A percentile compares a stretch with the other conserved stretches of the same genome.
Evolutionary conservation across 192 early-diverging fungal genomes (phyloP).

Genomic region (Pilobolus umbonatus): DNA sequence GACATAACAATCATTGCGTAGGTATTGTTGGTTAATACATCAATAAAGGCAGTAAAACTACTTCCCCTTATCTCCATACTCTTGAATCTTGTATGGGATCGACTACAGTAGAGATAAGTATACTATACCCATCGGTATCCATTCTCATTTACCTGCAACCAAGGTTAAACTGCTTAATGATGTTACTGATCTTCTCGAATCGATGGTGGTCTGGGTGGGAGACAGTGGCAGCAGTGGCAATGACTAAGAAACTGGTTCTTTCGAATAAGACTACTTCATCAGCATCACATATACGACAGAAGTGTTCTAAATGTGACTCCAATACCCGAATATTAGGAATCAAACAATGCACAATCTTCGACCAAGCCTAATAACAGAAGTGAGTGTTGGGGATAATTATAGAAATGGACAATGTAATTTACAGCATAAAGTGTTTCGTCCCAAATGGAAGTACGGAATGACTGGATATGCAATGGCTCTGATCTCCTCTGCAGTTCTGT

Average conservation of each 20-base stretch:
- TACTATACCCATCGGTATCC: not conserved
- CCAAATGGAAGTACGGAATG: constrained; percentile 84
- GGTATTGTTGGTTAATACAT: constrained; percentile 78
- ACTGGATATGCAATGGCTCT: constrained; percentile 59
- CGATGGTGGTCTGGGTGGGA: constrained; percentile 67
- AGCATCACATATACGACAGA: constrained; percentile 82
- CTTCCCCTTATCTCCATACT: constrained; percentile 81
- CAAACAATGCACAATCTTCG: constrained; percentile 89
- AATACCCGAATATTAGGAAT: constrained; percentile 88
- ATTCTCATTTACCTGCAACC: constrained; percentile 50
- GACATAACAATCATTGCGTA: constrained; percentile 83
- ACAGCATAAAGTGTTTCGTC: constrained; percentile 86
- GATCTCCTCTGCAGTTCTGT: constrained; percentile 61
- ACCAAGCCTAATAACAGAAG: constrained; percentile 78
- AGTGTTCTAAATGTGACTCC: constrained; percentile 73
- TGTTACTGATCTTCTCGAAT: constrained; percentile 90
- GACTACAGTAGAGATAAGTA: too few species aligned
- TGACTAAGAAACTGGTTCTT: constrained; percentile 90
- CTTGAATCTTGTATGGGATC: too few species aligned
- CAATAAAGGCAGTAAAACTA: constrained; percentile 72
- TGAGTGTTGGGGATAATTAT: too few species aligned
- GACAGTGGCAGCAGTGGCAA: constrained; percentile 70
- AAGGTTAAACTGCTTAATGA: constrained; percentile 89
- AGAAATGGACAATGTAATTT: too few species aligned
- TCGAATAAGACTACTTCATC: constrained; percentile 96